Conservation (phyloP, 1,284 basidiomycete genomes). For the Leccinum laetum region DNA sequence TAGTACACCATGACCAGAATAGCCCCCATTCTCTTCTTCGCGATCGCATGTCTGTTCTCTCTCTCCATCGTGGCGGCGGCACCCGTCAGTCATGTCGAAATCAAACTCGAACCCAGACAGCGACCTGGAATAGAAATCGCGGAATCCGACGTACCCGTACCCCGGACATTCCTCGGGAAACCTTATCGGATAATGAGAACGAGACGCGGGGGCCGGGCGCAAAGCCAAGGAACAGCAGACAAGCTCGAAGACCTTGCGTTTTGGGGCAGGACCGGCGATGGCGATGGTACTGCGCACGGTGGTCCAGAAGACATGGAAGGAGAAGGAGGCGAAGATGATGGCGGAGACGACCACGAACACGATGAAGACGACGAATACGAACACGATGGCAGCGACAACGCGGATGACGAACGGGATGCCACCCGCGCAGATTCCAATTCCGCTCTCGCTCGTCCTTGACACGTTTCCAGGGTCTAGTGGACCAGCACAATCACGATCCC, state of each 20-base stretch:
- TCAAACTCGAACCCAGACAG: not conserved
- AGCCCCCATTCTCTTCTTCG: constrained; percentile 1
- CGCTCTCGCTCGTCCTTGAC: constrained; percentile 11
- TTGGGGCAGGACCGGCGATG: not conserved
- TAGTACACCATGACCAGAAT: constrained; percentile 7
- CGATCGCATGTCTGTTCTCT: constrained; percentile 12
- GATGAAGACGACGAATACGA: not conserved
- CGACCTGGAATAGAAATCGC: not conserved
- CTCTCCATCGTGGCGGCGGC: constrained; percentile 4
- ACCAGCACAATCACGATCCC: not conserved
- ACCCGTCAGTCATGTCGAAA: not conserved
- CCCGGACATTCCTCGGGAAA: constrained; percentile 22
- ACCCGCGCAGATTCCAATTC: not conserved
- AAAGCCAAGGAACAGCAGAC: not conserved
- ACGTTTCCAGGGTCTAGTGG: not conserved
- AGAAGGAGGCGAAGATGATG: not conserved
- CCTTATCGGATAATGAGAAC: constrained; percentile 8
- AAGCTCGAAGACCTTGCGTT: not conserved
- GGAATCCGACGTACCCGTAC: constrained; percentile 8
- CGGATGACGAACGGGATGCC: not conserved
- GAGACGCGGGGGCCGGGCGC: not conserved
- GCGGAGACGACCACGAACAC: not conserved
- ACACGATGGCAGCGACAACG: not conserved
- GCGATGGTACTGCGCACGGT: not conserved
- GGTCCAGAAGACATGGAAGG: not conserved